These are phyloP conservation scores for Hemileccinum impolitum DNA, from an alignment of 768 basidiomycete genomes.

Conservation along the genomic window DNA sequence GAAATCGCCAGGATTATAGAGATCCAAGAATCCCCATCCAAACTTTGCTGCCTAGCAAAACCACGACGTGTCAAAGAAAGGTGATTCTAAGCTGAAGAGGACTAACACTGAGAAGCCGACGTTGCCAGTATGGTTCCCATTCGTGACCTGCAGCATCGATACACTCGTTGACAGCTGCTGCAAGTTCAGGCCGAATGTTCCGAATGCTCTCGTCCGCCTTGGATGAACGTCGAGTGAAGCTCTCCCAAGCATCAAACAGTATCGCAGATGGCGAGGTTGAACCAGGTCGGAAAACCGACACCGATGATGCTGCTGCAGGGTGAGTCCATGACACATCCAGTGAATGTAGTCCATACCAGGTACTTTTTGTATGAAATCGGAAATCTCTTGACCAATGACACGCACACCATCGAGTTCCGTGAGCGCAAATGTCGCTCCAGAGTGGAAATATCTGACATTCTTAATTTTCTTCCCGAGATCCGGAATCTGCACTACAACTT, in stretches of 20 bases:
- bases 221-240: slow-evolving; percentile 77
- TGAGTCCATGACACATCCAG: not conserved
- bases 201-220: slow-evolving; percentile 93
- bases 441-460: slow-evolving; percentile 68
- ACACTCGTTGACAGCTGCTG: slow-evolving; percentile 84
- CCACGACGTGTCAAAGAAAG: not conserved
- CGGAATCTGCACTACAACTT: slow-evolving; percentile 26
- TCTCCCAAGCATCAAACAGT: slow-evolving; percentile 88
- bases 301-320: slow-evolving; percentile 57
- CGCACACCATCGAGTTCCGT: slow-evolving; percentile 90
- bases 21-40: slow-evolving; percentile 89
- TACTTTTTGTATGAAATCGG: slow-evolving; percentile 92
- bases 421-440: slow-evolving; percentile 70
- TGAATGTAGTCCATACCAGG: slow-evolving; percentile 52
- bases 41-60: slow-evolving; percentile 85
- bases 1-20: slow-evolving; percentile 90
- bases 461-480: slow-evolving; percentile 8
- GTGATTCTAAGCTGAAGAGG: not conserved
- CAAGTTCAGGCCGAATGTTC: slow-evolving; percentile 81
- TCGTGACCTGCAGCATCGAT: slow-evolving; percentile 92
- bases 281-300: slow-evolving; percentile 88
- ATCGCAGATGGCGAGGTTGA: slow-evolving; percentile 91
- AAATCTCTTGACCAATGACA: slow-evolving; percentile 73
- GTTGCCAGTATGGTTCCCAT: slow-evolving; percentile 90
- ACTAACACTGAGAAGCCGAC: slow-evolving; percentile 72